A percentile compares a stretch with the other conserved stretches of the same genome.
Evolutionary conservation across 139 green algal genomes (phyloP).

Genomic region (Haematococcus lacustris): DNA sequence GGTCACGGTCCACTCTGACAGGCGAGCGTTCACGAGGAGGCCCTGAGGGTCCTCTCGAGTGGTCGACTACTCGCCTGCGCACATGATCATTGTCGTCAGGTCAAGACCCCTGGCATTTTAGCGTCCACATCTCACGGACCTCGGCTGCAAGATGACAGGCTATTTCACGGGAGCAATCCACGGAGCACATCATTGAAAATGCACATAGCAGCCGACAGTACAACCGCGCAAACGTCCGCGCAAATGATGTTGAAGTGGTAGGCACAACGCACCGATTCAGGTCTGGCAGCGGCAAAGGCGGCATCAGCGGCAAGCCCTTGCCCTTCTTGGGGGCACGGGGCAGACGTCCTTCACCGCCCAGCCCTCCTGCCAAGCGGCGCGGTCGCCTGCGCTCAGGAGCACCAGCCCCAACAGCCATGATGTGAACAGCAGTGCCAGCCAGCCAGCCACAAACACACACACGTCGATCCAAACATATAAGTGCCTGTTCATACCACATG

Average conservation of each 20-base stretch:
- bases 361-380: constrained; percentile 62
- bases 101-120: neutral
- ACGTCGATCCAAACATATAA: neutral
- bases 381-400: constrained; percentile 45
- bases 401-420: neutral
- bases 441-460: too few species aligned
- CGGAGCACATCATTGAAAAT: neutral
- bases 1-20: neutral
- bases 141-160: neutral
- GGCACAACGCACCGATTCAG: neutral
- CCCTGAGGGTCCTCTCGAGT: neutral
- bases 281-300: neutral
- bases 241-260: neutral
- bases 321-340: constrained; percentile 6
- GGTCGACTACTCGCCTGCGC: neutral
- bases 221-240: too few species aligned
- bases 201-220: too few species aligned
- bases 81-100: neutral
- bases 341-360: constrained; percentile 59
- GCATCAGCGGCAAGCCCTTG: neutral
- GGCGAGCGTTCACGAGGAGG: neutral
- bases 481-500: too few species aligned
- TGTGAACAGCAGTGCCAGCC: too few species aligned
- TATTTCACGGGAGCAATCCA: neutral
- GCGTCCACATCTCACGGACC: neutral